Evolutionary conservation across 2,329 filamentous ascomycete species (phyloP).

Genomic region (Ascocoryne sarcoides): DNA sequence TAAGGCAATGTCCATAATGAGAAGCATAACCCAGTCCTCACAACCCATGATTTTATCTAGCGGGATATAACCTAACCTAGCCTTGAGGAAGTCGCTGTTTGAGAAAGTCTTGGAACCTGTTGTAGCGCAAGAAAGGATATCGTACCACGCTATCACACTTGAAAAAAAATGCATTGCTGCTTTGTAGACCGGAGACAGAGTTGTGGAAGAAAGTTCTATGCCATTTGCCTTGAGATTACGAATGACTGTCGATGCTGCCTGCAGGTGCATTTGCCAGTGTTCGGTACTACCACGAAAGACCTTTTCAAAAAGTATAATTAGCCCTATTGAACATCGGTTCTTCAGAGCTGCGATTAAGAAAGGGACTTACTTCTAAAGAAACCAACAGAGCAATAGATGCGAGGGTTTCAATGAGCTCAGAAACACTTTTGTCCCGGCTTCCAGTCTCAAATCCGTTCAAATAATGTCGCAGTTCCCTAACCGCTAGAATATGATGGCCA

Average conservation of each 20-base stretch:
- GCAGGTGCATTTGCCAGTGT: slow-evolving; percentile 42
- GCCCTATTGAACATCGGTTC: background rate
- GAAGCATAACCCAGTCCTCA: slow-evolving; percentile 45
- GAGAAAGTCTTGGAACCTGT: slow-evolving; percentile 15
- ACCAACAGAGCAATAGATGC: slow-evolving; percentile 8
- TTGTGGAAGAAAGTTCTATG: background rate
- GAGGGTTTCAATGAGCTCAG: slow-evolving; percentile 42
- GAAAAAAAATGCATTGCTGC: slow-evolving; percentile 42
- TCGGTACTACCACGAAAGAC: slow-evolving; percentile 33
- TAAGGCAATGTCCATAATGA: slow-evolving; percentile 41
- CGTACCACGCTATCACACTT: slow-evolving; percentile 38
- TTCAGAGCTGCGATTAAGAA: background rate
- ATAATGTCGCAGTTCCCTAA: background rate
- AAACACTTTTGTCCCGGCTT: slow-evolving; percentile 20
- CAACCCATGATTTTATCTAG: slow-evolving; percentile 44
- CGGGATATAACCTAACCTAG: background rate
- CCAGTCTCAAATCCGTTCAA: background rate
- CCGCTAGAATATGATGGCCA: background rate
- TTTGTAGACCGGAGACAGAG: slow-evolving; percentile 30
- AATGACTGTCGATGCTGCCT: slow-evolving; percentile 32
- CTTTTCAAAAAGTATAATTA: slow-evolving; percentile 5
- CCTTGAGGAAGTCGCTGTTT: background rate
- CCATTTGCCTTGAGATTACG: background rate
- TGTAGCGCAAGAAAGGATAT: slow-evolving; percentile 40
- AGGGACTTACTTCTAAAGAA: slow-evolving; percentile 9